phyloP scores from a whole-genome alignment of 177 flowering plant species.

The Vitis hybrid region DNA sequence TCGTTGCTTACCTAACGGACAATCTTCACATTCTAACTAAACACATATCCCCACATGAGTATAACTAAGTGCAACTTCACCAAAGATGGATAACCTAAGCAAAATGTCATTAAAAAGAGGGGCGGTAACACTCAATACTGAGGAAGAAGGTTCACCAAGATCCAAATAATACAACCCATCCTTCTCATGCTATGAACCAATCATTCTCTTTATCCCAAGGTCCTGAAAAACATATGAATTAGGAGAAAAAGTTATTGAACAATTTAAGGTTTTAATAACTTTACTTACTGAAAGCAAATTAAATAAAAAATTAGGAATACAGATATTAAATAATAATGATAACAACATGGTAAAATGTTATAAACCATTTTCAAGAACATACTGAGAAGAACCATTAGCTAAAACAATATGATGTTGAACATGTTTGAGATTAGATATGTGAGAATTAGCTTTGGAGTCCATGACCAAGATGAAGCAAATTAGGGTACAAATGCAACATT shows the following conservation, averaged over 20 bases:
- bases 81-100: not conserved
- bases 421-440: no score
- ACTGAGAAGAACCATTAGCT: no score
- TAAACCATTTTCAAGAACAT: no score
- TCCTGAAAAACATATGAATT: not conserved
- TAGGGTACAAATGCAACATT: no score
- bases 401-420: no score
- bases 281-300: not conserved
- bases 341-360: not conserved
- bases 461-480: no score
- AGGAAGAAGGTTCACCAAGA: not conserved
- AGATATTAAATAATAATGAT: not conserved
- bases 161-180: not conserved
- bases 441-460: no score
- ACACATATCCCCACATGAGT: not conserved
- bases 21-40: not conserved
- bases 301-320: not conserved
- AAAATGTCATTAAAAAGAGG: not conserved
- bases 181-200: not conserved
- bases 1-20: not conserved
- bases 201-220: not conserved
- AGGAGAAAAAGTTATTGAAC: not conserved
- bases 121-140: not conserved
- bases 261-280: not conserved
- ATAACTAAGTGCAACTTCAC: not conserved